Conservation (phyloP, 352 stramenopile species). For the Lagenidium sp. region DNA sequence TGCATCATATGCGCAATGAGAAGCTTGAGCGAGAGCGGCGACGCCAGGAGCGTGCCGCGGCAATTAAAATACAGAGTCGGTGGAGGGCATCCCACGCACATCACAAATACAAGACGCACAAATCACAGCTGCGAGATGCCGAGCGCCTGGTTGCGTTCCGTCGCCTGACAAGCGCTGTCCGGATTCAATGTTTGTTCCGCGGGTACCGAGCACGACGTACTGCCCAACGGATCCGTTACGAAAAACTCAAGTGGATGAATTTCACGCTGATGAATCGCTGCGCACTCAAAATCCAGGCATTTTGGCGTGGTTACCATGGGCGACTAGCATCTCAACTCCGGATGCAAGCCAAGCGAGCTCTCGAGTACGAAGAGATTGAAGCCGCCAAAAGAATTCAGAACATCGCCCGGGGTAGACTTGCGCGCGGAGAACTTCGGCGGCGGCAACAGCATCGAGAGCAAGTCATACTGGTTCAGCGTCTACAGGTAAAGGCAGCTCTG, state of each 20-base stretch:
- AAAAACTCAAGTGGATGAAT: constrained; percentile 67
- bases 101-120: constrained; percentile 21
- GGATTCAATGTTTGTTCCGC: constrained; percentile 55
- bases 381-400: constrained; percentile 57
- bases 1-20: constrained; percentile 27
- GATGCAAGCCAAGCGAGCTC: constrained; percentile 32
- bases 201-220: constrained; percentile 42
- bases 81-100: constrained; percentile 29
- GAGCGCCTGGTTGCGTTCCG: constrained; percentile 26
- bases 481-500: constrained; percentile 27
- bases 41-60: constrained; percentile 21
- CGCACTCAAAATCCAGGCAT: constrained; percentile 65
- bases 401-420: constrained; percentile 42
- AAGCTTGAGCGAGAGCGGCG: constrained; percentile 19
- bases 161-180: constrained; percentile 32
- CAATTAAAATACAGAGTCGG: constrained; percentile 33
- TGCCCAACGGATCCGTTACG: constrained; percentile 36
- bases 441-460: constrained; percentile 17
- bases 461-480: constrained; percentile 18
- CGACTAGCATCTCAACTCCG: constrained; percentile 47
- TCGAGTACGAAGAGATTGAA: constrained; percentile 41
- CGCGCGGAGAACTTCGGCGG: constrained; percentile 19
- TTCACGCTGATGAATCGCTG: constrained; percentile 44
- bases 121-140: constrained; percentile 17
- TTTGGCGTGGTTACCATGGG: constrained; percentile 68